Percentiles rank a stretch among this genome's conserved stretches.
phyloP scores from a whole-genome alignment of 352 stramenopile genomes.

The Globisporangium abappressorium region DNA sequence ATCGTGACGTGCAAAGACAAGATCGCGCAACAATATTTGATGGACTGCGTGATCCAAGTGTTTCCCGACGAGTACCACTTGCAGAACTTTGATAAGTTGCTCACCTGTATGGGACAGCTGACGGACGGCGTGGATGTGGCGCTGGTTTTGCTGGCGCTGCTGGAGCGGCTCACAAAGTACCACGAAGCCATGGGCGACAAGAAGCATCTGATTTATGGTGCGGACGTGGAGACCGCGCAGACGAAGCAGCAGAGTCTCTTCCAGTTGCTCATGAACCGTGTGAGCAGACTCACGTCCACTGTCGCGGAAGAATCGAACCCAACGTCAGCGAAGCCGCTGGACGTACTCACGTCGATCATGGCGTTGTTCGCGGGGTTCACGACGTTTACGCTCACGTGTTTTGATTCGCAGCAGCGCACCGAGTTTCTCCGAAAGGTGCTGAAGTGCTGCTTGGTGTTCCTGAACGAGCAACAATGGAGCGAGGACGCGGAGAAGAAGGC shows the following conservation, averaged over 20 bases:
- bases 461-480: constrained; percentile 21
- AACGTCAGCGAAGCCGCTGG: constrained; percentile 5
- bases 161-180: constrained; percentile 94
- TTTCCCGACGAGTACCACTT: constrained; percentile 99
- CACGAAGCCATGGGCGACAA: constrained; percentile 32
- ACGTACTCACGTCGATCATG: constrained; percentile 26
- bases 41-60: constrained; percentile 97
- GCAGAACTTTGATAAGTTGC: constrained; percentile 90
- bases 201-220: constrained; percentile 22
- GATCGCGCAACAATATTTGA: constrained; percentile 97
- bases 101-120: constrained; percentile 84
- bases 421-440: constrained; percentile 30
- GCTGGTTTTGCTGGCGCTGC: constrained; percentile 90
- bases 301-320: neutral
- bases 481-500: constrained; percentile 9
- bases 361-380: constrained; percentile 53
- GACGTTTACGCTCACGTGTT: constrained; percentile 43
- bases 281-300: constrained; percentile 7
- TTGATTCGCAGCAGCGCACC: constrained; percentile 17
- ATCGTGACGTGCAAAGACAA: constrained; percentile 94
- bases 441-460: constrained; percentile 25
- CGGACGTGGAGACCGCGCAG: constrained; percentile 11
- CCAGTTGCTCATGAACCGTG: constrained; percentile 14
- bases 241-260: constrained; percentile 22
- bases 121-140: constrained; percentile 90